Evolutionary conservation across 164 flowering plant genomes (phyloP).

Genomic region (Warburgia ugandensis): DNA sequence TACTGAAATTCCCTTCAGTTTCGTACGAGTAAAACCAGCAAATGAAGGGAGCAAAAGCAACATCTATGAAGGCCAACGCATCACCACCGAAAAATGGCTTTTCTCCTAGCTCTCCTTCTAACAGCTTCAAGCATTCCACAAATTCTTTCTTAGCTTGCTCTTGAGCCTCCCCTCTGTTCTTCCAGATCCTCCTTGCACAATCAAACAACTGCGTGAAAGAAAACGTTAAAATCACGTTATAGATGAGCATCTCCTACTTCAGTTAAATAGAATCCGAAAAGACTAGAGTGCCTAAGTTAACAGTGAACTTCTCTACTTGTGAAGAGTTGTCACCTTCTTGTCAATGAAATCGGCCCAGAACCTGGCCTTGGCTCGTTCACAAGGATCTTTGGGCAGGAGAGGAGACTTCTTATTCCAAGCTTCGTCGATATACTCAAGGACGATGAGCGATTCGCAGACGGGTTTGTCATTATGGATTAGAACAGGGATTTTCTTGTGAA

Average conservation of each 20-base stretch:
- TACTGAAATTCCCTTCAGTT: conserved; percentile 7
- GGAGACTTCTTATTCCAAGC: conserved; percentile 12
- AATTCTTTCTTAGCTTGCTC: conserved; percentile 12
- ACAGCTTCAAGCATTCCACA: conserved; percentile 7
- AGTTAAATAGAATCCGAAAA: neutral
- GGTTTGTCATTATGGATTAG: conserved; percentile 16
- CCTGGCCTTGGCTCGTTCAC: conserved; percentile 9
- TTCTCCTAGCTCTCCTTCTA: conserved; percentile 17
- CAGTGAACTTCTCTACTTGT: conserved; percentile 3
- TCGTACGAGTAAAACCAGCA: conserved; percentile 10
- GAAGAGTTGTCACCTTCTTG: conserved; percentile 15
- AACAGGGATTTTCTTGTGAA: conserved; percentile 20
- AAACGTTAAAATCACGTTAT: neutral
- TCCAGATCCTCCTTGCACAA: conserved; percentile 1
- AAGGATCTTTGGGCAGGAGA: conserved; percentile 16
- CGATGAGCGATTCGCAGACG: conserved; percentile 20
- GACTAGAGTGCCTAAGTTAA: neutral
- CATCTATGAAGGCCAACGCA: conserved; percentile 7
- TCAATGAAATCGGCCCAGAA: conserved; percentile 20
- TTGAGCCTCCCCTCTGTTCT: conserved; percentile 8
- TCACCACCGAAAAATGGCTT: conserved; percentile 15
- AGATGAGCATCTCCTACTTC: neutral
- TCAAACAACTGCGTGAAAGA: neutral
- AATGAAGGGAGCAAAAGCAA: conserved; percentile 2
- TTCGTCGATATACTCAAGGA: conserved; percentile 17